Base-by-base conservation (phyloP, 2,329 filamentous ascomycete species). In the Plectosphaerella plurivora region DNA sequence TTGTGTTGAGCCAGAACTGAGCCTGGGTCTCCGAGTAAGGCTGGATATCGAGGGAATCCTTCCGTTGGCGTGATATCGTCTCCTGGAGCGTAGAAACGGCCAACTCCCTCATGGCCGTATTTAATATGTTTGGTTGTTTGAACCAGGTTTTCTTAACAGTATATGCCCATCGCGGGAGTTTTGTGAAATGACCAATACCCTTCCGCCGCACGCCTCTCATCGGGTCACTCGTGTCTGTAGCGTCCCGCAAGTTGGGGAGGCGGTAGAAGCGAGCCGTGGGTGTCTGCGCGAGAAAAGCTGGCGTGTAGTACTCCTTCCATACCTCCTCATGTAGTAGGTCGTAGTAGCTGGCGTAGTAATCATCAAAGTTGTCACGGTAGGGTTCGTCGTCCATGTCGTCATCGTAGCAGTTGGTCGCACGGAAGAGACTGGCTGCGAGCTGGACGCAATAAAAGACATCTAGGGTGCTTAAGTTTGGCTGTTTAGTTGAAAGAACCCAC, bases 221-320 rank as follows among this genome's bases (percentile, higher is more conserved):
- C n/a, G 52, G 46, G 47, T 49, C 16, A 39, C 52, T 51, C 12
- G 52, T 50, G 44, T 56, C 52, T n/a, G 50, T 47, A 2, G 52
- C 50, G 18, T 54, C 52, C 51, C 45, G 28, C 47, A 54, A 33
- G 47, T 56, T 44, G 37, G 54, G 54, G 6, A 56, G 54, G n/a
- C 50, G 54, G 24, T 54, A 54, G 44, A 56, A 56, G 4, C 45
- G 52, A 44, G 45, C 33, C 20, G 54, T 54, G 16, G n/a, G 35
- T 41, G 45, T 14, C 57, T 64, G 41, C 33, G 55, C 53, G 65
- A 54, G 67, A 65, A 33, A 12, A 18, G n/a, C 7, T 15, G 47
- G 18, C 28, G 51, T 48, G 42, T 51, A 55, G 45, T 49, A 45
- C 33, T 51, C 11, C 39, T 20, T 44, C 47, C 53, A 53, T 5